Percentiles rank a stretch among this genome's conserved stretches.
Conservation (phyloP, 805 yeast genomes). For the Vanderwaltozyma tropicalis region DNA sequence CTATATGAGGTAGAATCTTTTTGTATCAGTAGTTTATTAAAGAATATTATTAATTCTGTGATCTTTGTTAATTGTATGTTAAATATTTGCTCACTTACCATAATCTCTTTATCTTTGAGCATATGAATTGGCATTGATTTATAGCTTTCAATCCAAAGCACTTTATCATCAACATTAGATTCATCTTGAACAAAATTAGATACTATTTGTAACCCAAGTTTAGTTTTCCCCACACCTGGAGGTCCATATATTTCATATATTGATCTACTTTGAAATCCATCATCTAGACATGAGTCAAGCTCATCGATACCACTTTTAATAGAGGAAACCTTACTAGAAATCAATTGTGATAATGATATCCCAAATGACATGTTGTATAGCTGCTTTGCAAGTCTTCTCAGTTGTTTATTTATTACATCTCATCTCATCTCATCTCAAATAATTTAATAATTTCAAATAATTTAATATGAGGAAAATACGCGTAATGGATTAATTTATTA, state of each 20-base stretch:
- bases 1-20: conserved; percentile 6
- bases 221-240: conserved; percentile 27
- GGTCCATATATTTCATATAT: conserved; percentile 28
- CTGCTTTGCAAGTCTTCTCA: no score
- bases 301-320: conserved; percentile 15
- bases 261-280: conserved; percentile 20
- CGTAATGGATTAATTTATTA: no score
- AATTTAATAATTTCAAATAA: no score
- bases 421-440: background rate
- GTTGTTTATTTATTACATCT: no score
- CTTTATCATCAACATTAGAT: conserved; percentile 6
- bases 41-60: conserved; percentile 19
- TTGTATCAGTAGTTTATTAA: conserved; percentile 9
- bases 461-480: no score
- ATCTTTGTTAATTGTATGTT: conserved; percentile 14
- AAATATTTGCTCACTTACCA: background rate
- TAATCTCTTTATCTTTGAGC: background rate
- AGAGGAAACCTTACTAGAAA: conserved; percentile 17
- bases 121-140: conserved; percentile 5
- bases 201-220: conserved; percentile 15
- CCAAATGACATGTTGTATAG: conserved; percentile 20
- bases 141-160: conserved; percentile 25
- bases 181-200: conserved; percentile 3
- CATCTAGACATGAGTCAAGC: conserved; percentile 16
- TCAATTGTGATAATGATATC: conserved; percentile 26